Percentiles rank a stretch among this genome's conserved stretches.
phyloP scores from a whole-genome alignment of 1,284 basidiomycete species.

The Trichosporon sp. region DNA sequence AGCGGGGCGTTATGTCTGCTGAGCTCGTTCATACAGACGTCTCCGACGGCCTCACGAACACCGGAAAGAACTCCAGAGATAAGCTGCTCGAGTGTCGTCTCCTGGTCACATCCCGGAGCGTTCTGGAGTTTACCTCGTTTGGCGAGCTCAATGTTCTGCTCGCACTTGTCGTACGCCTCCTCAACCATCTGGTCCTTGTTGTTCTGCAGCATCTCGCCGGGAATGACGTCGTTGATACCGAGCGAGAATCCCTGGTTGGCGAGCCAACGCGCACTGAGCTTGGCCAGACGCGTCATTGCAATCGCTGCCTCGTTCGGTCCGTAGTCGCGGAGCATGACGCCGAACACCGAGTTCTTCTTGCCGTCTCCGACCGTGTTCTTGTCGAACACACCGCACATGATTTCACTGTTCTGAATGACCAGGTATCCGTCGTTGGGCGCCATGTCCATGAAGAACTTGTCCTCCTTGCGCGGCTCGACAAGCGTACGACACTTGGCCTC shows the following conservation, averaged over 20 bases:
- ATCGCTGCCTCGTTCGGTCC: conserved; percentile 88
- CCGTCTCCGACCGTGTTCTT: conserved; percentile 97
- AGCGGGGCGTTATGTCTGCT: conserved; percentile 94
- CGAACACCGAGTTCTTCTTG: conserved; percentile 99
- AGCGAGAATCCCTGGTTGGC: conserved; percentile 97
- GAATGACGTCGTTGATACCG: conserved; percentile 98
- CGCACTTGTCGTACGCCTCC: conserved; percentile 81
- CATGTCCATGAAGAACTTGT: conserved; percentile 64
- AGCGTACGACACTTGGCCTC: conserved; percentile 95
- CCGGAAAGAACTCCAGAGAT: conserved; percentile 91
- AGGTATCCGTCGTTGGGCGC: conserved; percentile 98
- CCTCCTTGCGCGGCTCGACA: conserved; percentile 65
- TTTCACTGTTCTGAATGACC: conserved; percentile 95
- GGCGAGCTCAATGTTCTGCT: conserved; percentile 79
- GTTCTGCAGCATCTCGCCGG: conserved; percentile 71
- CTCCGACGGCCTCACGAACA: conserved; percentile 92
- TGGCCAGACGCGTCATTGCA: conserved; percentile 95
- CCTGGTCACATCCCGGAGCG: conserved; percentile 93
- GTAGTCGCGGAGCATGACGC: conserved; percentile 95
- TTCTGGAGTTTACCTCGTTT: conserved; percentile 92
- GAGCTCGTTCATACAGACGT: conserved; percentile 97
- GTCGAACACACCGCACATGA: conserved; percentile 99
- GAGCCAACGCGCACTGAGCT: conserved; percentile 90
- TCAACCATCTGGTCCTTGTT: conserved; percentile 87
- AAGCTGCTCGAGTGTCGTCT: conserved; percentile 91